Conservation (phyloP, 345 rosid species). For the Moringa oleifera region DNA sequence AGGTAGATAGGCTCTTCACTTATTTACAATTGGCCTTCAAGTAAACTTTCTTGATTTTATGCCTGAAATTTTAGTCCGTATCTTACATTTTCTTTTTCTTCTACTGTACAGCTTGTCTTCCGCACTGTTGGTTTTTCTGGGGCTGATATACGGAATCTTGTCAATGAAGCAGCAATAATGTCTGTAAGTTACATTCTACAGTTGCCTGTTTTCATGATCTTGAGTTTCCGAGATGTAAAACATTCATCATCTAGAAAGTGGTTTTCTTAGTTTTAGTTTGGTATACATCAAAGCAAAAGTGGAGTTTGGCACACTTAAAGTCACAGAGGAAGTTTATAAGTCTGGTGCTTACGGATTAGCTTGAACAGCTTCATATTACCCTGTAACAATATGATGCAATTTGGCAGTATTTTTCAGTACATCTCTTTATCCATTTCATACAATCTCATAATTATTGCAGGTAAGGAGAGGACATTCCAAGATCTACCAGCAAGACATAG, state of each 20-base stretch:
- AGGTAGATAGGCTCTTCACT: neutral
- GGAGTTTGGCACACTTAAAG: no score
- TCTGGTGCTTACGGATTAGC: no score
- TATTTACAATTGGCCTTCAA: neutral
- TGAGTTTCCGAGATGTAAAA: no score
- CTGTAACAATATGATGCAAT: conserved; percentile 3
- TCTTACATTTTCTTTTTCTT: conserved; percentile 4
- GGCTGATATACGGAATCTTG: conserved; percentile 94
- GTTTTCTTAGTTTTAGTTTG: no score
- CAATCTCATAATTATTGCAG: conserved; percentile 29
- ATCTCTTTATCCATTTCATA: conserved; percentile 11
- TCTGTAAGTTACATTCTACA: conserved; percentile 67
- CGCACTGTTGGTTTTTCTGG: conserved; percentile 96
- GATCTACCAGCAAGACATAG: conserved; percentile 79
- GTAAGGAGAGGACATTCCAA: conserved; percentile 84
- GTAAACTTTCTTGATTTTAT: neutral
- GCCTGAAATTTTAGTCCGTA: neutral
- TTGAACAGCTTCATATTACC: neutral
- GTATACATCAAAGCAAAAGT: no score
- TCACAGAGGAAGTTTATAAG: no score
- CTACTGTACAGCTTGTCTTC: conserved; percentile 69
- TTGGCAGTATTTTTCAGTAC: conserved; percentile 8
- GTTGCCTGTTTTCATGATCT: no score
- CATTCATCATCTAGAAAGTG: no score
- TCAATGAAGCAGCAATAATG: conserved; percentile 96